Evolutionary conservation across 2,329 filamentous ascomycete species (phyloP), one percentile per base, ranked within the genome.

Genomic region (Pestalotiopsis sp.): DNA sequence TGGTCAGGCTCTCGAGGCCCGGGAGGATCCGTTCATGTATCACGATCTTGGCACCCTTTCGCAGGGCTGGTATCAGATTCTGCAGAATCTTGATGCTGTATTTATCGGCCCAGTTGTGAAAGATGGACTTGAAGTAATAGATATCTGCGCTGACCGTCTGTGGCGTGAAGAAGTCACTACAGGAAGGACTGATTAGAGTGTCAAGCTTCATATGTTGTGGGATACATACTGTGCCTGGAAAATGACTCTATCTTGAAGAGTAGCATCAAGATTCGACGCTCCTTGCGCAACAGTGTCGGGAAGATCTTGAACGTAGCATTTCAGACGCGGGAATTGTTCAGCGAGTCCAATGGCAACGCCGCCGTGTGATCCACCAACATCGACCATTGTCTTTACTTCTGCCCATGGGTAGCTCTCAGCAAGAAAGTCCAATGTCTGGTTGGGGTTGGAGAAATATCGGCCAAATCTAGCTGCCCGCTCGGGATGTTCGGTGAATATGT

Each of bases 331-430:
- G 77, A 84, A 88, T 68, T 77, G 78, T 70, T 81, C 80, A 2
- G 86, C 89, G 58, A 91, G 78, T 4, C 84, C 85, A 17, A 87
- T 81, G 62, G 82, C 84, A n/a, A 86, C 84, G 63, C 88, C 86
- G 0, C 89, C 89, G 66, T 87, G 86, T n/a, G 85, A 87, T 2
- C 89, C 89, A 6, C 89, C 89, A 14, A 89, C 73, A 67, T 91
- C 88, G 4, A 91, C 86, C 57, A 91, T 62, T 17, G 59, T 62
- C n/a, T 9, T 20, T 3, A 38, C 61, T 68, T 72, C 68, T 12
- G 36, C 70, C 77, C 74, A 78, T 2, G 71, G 68, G 66, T 72
- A 72, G 61, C 74, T 63, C 13, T 75, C 71, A 6, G 74, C 67
- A 2, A 74, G 23, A 56, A 68, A 66, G 23, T 74, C 71, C 4